Evolutionary conservation across 257 asterid species (phyloP), one percentile per base, ranked within the genome.

Genomic region (Marsdenia floribunda): DNA sequence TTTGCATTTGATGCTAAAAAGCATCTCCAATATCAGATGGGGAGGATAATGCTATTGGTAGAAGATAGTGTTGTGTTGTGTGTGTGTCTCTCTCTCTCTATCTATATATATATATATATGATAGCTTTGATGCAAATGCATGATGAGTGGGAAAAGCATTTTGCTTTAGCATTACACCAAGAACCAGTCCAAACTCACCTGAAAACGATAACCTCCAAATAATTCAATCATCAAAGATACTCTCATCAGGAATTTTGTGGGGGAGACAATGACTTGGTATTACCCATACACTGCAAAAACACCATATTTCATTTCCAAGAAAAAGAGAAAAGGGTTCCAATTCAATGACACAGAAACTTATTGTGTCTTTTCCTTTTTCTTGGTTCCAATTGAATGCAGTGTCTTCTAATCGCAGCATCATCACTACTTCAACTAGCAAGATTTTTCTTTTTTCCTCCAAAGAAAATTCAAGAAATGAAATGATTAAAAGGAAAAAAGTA

Each of bases 121-220:
- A 55, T 38, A 16, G 0, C 2, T 55, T 53, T 55, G 22, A 37
- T 21, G 76, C 76, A 35, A 55, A 59, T 44, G 81, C 70, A 72
- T 77, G 84, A 61, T 90, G 90, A 86, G 88, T 87, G 81, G 88
- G 89, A 73, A 81, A 72, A 72, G 88, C 90, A 90, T 84, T 81
- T 84, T 82, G 55, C 72, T 5, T 33, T 59, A 73, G 70, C 55
- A 12, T 73, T 29, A 59, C 59, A 37, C 24, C 47, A 21, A 35
- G 26, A 42, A 22, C 46, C 68, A 71, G 70, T 47, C 73, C 15
- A 35, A 44, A 1, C 71, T 64, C 54, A 15, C 74, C 71, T 59
- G 73, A 74, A 75, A 74, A 76, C 72, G 77, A 69, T 47, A 80
- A 33, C 57, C 52, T 65, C 72, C 63, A 60, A 72, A 75, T 29